Base-by-base conservation (phyloP, 805 yeast genomes). In the Yamadazyma nakazawae region DNA sequence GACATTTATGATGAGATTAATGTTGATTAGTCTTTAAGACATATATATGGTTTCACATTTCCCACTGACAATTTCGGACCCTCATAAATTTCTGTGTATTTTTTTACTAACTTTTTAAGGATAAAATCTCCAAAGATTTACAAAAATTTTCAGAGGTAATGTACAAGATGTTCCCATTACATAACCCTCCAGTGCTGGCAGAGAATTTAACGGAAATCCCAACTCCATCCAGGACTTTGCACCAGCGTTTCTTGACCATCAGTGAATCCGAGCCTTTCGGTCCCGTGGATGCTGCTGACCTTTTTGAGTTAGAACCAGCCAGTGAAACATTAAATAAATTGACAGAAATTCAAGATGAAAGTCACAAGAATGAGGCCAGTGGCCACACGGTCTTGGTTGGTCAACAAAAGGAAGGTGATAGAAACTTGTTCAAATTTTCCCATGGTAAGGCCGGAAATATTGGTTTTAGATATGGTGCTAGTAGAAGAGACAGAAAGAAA, bases 261-360 rank as follows among this genome's bases (percentile, higher is more conserved):
- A 92, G 96, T 9, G 99, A 92, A 68, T 83, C 90, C 24, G 96
- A 90, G 70, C 96, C 96, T 9, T 91, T 92, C 63, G 97, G 97
- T 6, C 96, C 97, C 5, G 77, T 90, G 5, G 98, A 94, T 61
- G 97, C 99, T 12, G 97, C 99, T 42, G 73, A 81, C 47, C 79
- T 85, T 34, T 80, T 88, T 53, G 90, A 78, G 37, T 75, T 92
- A 53, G 91, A 88, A 63, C 96, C 96, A n/a, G 97, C 98, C 25
- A 79, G 81, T 40, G 81, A 75, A 32, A 86, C 94, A 2, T 75
- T 91, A 56, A 80, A 82, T 56, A 81, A 80, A 63, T 75, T 91
- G 52, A 75, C 88, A 11, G 77, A 80, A 55, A 70, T 77, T 38
- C 81, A 81, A 41, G 80, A 76, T 40, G 31, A 46, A 9, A 71